phyloP scores from a whole-genome alignment of 176 grass and related monocot species.

The Bromus sterilis region DNA sequence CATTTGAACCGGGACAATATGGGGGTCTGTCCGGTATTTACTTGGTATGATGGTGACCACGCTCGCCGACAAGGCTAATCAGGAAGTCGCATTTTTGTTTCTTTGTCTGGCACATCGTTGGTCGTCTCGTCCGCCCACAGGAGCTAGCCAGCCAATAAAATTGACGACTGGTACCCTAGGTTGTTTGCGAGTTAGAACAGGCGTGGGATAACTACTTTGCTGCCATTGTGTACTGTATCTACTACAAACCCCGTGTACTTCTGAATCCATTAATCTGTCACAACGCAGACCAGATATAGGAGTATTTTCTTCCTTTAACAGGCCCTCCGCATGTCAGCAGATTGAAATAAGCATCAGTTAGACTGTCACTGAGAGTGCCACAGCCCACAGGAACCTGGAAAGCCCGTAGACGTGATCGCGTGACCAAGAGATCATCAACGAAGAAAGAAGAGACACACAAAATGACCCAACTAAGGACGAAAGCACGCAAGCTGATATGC shows the following conservation, averaged over 20 bases:
- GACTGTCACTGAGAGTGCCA: neutral
- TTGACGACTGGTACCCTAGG: neutral
- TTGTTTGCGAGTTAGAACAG: neutral
- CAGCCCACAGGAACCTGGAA: neutral
- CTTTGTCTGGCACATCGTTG: neutral
- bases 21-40: too few species aligned
- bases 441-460: neutral
- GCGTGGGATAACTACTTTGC: neutral
- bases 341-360: neutral
- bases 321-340: neutral
- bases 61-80: neutral
- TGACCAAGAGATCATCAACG: neutral
- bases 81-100: neutral
- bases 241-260: neutral
- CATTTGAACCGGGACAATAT: too few species aligned
- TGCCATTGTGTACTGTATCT: neutral
- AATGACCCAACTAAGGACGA: neutral
- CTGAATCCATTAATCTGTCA: neutral
- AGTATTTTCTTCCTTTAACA: too few species aligned
- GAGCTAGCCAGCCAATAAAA: neutral
- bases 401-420: neutral
- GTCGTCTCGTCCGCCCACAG: neutral
- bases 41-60: neutral
- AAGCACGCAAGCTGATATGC: neutral
- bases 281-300: too few species aligned